phyloP scores from a whole-genome alignment of 179 eudicot species.

The Patellifolia procumbens region DNA sequence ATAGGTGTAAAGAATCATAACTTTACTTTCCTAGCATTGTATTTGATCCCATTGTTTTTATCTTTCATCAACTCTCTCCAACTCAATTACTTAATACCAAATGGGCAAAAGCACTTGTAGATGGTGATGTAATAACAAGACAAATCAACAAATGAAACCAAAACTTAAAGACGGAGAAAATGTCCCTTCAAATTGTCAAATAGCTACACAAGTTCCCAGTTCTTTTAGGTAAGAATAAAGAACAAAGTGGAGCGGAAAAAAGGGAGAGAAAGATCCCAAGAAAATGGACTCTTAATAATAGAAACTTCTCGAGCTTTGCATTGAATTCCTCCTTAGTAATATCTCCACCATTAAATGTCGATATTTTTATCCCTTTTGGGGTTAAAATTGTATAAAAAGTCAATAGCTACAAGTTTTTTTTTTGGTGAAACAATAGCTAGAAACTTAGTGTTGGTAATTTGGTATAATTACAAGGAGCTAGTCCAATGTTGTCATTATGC shows the following conservation, averaged over 20 bases:
- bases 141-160: neutral
- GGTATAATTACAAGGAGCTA: too few species aligned
- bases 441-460: neutral
- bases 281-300: neutral
- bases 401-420: too few species aligned
- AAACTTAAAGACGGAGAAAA: neutral
- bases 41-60: too few species aligned
- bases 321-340: neutral
- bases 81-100: too few species aligned
- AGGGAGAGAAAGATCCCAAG: constrained; percentile 6
- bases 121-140: neutral
- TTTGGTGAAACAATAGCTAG: neutral
- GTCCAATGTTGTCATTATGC: neutral
- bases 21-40: too few species aligned
- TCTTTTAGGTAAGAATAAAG: neutral
- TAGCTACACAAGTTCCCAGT: neutral
- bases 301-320: constrained; percentile 29
- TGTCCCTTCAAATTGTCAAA: constrained; percentile 20
- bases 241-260: neutral
- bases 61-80: too few species aligned
- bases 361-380: neutral
- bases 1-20: too few species aligned
- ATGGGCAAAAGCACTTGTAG: neutral
- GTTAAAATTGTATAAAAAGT: neutral
- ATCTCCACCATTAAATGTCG: constrained; percentile 25